Evolutionary conservation across 2,329 filamentous ascomycete genomes (phyloP).

Genomic region (Scedosporium boydii): DNA sequence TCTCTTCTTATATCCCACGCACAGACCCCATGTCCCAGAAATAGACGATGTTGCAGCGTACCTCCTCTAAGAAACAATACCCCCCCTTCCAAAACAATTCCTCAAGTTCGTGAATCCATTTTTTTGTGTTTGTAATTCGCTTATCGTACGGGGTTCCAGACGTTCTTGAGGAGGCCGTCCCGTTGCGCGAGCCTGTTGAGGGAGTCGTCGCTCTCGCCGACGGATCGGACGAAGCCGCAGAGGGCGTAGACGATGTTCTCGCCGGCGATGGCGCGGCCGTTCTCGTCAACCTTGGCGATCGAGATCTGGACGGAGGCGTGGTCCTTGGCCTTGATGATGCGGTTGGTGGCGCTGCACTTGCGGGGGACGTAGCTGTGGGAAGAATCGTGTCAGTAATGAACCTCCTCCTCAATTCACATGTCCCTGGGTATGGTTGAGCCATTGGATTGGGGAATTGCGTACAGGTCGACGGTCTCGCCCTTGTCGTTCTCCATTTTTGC

Average conservation of each 20-base stretch:
- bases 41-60: not conserved
- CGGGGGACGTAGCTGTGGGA: conserved; percentile 79
- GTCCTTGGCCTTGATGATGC: conserved; percentile 99
- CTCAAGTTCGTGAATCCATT: not conserved
- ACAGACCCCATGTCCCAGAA: not conserved
- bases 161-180: conserved; percentile 92
- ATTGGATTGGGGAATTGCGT: conserved; percentile 32
- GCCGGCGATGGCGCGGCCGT: conserved; percentile 83
- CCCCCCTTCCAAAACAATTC: not conserved
- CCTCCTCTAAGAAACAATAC: not conserved
- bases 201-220: conserved; percentile 96
- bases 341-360: conserved; percentile 98
- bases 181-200: conserved; percentile 93
- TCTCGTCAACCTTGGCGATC: conserved; percentile 97
- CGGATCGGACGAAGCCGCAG: conserved; percentile 93
- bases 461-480: conserved; percentile 99
- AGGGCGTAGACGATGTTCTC: conserved; percentile 98
- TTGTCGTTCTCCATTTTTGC: conserved; percentile 99
- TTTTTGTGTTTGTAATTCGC: conserved; percentile 9
- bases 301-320: conserved; percentile 97
- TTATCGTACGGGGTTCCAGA: conserved; percentile 75
- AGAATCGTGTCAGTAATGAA: not conserved
- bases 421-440: not conserved
- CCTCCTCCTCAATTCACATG: not conserved
- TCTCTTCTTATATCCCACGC: not conserved